Evolutionary conservation across 148 eudicot species (phyloP), one percentile per base, ranked within the genome.

Genomic region (Vaccinium vitisidaea): DNA sequence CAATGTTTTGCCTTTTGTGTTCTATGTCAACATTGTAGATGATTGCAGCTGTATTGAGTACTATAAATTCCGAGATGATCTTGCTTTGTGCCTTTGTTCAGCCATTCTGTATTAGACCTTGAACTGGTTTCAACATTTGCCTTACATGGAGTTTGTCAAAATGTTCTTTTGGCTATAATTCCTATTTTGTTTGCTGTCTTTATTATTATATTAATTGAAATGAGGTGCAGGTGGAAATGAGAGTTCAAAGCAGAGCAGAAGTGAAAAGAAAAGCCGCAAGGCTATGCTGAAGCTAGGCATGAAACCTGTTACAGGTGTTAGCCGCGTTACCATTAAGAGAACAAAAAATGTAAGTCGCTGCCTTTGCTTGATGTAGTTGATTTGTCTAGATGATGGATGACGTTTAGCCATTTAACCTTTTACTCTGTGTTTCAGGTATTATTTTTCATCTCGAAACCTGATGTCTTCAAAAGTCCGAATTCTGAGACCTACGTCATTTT

Each of bases 261-360:
- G 95, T 84, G 98, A 94, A 91, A 96, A 96, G 90, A 96, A 96
- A 89, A 93, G 97, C 74, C 92, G 98, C 82, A 96, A 94, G 81
- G 98, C 98, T 46, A 95, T 96, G 99, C 53, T 94, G 90, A 96
- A 96, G 88, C 88, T 94, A 43, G 97, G 98, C 85, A 92, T 96
- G 99, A 96, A 95, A 84, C 96, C 97, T 4, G 88, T 96, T 50
- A 86, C 93, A 13, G 99, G 97, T 80, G 97, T 96, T 73, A 93
- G 92, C 83, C 88, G 98, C 61, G 99, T 95, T 85, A 94, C 99
- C 82, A 94, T 96, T 43, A 96, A 96, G 92, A 90, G 92, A 86
- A 92, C 95, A 46, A 93, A 96, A 88, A 93, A 94, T 58, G 98
- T 94, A 86, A 85, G 83, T 30, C 50, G 39, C 84, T 61, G 1